phyloP scores from a whole-genome alignment of 73 alveolate species.

The Effrenium voratum region DNA sequence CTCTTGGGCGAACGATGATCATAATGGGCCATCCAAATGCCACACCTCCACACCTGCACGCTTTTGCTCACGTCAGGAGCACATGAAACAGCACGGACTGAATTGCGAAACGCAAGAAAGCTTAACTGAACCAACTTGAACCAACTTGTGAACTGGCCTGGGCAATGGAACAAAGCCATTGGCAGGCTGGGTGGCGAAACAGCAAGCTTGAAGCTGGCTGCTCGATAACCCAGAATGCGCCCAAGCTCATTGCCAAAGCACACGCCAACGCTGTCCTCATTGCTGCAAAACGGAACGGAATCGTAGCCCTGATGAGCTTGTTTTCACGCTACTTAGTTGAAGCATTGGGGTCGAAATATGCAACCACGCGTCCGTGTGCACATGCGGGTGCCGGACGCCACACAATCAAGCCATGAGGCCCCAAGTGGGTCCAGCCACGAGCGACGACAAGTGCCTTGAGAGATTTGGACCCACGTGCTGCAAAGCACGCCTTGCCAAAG shows the following conservation, averaged over 20 bases:
- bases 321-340: neutral
- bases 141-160: neutral
- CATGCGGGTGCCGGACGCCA: neutral
- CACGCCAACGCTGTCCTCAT: constrained; percentile 10
- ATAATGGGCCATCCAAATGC: constrained; percentile 21
- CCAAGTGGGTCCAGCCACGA: neutral
- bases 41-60: neutral
- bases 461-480: neutral
- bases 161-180: neutral
- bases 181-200: neutral
- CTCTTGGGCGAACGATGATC: neutral
- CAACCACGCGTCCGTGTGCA: neutral
- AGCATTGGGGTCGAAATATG: neutral
- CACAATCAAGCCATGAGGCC: neutral
- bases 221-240: neutral
- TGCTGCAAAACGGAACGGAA: no score
- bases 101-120: neutral
- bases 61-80: neutral
- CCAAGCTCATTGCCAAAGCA: neutral
- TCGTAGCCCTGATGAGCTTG: neutral
- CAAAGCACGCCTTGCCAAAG: constrained; percentile 24
- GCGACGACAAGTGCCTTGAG: neutral
- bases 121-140: neutral
- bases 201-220: constrained; percentile 4
- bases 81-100: no score